Conservation (phyloP, 768 basidiomycete genomes). For the Lentinula boryana region DNA sequence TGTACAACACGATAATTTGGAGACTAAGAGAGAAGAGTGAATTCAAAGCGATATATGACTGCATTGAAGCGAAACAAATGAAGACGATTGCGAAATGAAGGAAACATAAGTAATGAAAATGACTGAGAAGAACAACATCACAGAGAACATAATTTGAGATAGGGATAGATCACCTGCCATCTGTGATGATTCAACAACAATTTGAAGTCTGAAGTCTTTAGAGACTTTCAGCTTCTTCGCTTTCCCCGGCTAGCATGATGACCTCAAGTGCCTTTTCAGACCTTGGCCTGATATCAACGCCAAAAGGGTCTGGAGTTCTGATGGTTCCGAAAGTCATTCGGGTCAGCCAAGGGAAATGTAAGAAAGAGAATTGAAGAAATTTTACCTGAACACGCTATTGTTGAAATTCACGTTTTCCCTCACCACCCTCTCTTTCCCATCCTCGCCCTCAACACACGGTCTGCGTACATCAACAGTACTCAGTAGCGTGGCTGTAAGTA, state of each 20-base stretch:
- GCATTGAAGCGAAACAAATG: not conserved
- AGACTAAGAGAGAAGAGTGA: not conserved
- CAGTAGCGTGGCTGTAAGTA: constrained; percentile 48
- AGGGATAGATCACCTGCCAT: not conserved
- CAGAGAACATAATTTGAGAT: not conserved
- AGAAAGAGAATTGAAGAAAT: constrained; percentile 23
- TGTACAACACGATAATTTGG: not conserved
- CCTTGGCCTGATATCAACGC: constrained; percentile 44
- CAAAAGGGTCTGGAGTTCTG: constrained; percentile 43
- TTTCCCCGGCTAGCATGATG: constrained; percentile 1
- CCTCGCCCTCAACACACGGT: constrained; percentile 36
- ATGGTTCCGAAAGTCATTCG: not conserved
- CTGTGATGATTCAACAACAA: not conserved
- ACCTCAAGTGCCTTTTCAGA: constrained; percentile 7
- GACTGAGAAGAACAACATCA: not conserved
- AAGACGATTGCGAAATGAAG: not conserved
- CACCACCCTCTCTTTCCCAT: not conserved
- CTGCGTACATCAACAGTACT: constrained; percentile 53
- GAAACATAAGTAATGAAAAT: not conserved
- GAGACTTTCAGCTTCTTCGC: not conserved
- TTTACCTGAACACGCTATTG: constrained; percentile 53
- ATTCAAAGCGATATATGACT: no score
- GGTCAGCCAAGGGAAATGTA: not conserved
- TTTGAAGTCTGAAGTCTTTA: not conserved
- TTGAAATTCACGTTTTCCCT: constrained; percentile 37